Conservation (phyloP, 768 basidiomycete genomes). For the Boletus sp. region DNA sequence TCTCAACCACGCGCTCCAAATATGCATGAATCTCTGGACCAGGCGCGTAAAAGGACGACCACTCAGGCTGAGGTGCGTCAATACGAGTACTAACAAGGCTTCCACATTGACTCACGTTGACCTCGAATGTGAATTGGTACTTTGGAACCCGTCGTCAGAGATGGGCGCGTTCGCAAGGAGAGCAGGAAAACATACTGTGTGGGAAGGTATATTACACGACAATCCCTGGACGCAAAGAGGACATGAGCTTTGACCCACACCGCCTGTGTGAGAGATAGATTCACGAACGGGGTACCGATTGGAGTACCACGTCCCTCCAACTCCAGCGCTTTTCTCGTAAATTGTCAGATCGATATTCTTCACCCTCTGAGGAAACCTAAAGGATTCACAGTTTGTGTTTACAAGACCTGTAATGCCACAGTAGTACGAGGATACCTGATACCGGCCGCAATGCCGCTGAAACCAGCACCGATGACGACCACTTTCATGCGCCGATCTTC, state of each 20-base stretch:
- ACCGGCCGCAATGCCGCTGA: conserved; percentile 56
- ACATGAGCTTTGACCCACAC: neutral
- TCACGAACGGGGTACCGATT: conserved; percentile 50
- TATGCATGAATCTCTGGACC: conserved; percentile 58
- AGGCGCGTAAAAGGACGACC: conserved; percentile 59
- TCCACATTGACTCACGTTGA: conserved; percentile 36
- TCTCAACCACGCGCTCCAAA: conserved; percentile 50
- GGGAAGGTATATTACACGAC: too few species aligned
- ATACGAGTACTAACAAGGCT: neutral
- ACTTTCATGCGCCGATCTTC: conserved; percentile 55
- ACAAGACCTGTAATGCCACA: neutral
- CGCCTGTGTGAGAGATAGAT: neutral
- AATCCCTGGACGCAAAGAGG: conserved; percentile 37
- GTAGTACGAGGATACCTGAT: conserved; percentile 39
- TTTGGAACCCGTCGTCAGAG: too few species aligned
- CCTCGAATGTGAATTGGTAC: conserved; percentile 54
- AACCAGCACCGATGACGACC: conserved; percentile 56
- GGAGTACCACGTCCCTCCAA: conserved; percentile 62
- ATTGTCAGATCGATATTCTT: conserved; percentile 52
- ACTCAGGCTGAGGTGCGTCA: conserved; percentile 41
- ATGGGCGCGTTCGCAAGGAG: too few species aligned
- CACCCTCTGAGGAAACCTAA: conserved; percentile 51
- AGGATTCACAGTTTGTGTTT: neutral
- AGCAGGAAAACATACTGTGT: too few species aligned
- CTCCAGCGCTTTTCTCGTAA: conserved; percentile 56